These are phyloP conservation scores for Cyanidioschyzon merolae DNA, from an alignment of 23 red algal species.

Conservation along the genomic window DNA sequence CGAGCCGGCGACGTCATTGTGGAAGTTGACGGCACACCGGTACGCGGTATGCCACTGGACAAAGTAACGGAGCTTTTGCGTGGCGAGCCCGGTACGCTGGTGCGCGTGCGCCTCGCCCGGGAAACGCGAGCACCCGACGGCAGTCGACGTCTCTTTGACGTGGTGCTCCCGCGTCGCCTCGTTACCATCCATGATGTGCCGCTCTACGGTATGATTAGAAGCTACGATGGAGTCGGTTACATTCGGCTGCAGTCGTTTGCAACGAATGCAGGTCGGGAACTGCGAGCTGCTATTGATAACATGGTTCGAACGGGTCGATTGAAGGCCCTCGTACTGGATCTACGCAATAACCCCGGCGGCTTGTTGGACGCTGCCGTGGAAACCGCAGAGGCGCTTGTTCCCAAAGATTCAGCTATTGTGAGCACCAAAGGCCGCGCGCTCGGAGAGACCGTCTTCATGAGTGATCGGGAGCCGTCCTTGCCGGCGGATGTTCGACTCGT, in stretches of 20 bases:
- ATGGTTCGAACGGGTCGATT: conserved; percentile 16
- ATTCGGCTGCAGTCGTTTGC: conserved; percentile 87
- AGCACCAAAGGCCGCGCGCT: conserved; percentile 62
- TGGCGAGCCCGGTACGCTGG: conserved; percentile 67
- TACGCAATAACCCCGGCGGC: conserved; percentile 88
- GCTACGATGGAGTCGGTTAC: conserved; percentile 54
- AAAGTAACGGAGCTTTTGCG: conserved; percentile 65
- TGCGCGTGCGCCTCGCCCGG: conserved; percentile 41
- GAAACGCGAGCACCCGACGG: conserved; percentile 13
- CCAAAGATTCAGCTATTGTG: conserved; percentile 62
- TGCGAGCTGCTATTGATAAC: conserved; percentile 32
- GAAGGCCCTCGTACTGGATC: conserved; percentile 67
- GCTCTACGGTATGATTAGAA: conserved; percentile 41
- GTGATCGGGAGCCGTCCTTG: conserved; percentile 29
- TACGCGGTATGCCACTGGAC: conserved; percentile 39
- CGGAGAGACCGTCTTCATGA: conserved; percentile 38
- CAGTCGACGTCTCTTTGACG: conserved; percentile 10
- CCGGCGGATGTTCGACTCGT: conserved; percentile 32
- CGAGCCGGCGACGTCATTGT: conserved; percentile 73
- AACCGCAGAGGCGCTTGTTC: conserved; percentile 68
- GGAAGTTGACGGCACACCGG: conserved; percentile 41
- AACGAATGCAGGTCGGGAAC: conserved; percentile 50
- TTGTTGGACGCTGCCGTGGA: conserved; percentile 74
- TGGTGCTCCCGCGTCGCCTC: conserved; percentile 41
- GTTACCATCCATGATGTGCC: conserved; percentile 84